Base-by-base conservation (phyloP, 1,284 basidiomycete genomes). In the Papiliotrema nemorosa region DNA sequence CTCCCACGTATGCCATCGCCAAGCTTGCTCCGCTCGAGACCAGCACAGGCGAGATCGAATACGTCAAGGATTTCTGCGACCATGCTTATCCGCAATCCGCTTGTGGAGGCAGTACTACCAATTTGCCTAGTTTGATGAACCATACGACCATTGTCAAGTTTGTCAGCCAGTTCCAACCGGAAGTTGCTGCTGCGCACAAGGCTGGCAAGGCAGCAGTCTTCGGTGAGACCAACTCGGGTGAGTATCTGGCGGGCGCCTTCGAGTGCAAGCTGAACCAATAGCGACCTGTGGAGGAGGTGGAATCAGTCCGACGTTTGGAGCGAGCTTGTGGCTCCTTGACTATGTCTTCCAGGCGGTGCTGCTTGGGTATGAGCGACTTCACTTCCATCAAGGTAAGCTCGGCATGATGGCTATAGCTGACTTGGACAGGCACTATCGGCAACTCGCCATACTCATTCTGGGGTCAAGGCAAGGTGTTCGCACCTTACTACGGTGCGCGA, bases 81-180 rank as follows among this genome's bases (percentile, higher is more conserved):
- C 77, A 79, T 55, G 77, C 76, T 2, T 78, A 78, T 53, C 77
- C 78, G 3, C 78, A 79, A 57, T 77, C 76, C 13, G 77, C 77
- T 3, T 78, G 78, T 55, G 73, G 73, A 3, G 76, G 75, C 6
- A 71, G 77, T 2, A 70, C 65, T 46, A 78, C 77, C 14, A 70
- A 78, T 51, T 57, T 79, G 24, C 63, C 69, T 14, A 64, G 54
- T 24, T 63, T 79, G 21, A 77, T 77, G 75, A 75, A 69, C 49
- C 77, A 79, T 49, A 74, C 76, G 2, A 66, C 64, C 5, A 78
- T 78, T 35, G 75, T 76, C 3, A 72, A 69, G 5, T 78, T 76
- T 47, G 73, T 73, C 1, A 62, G 55, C 7, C 63, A 70, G 25
- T 78, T 73, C 59, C 60, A 66, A 45, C 54, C 70, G 0, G 77